phyloP scores from a whole-genome alignment of 441 rosid species.

The Mallotus repandus region DNA sequence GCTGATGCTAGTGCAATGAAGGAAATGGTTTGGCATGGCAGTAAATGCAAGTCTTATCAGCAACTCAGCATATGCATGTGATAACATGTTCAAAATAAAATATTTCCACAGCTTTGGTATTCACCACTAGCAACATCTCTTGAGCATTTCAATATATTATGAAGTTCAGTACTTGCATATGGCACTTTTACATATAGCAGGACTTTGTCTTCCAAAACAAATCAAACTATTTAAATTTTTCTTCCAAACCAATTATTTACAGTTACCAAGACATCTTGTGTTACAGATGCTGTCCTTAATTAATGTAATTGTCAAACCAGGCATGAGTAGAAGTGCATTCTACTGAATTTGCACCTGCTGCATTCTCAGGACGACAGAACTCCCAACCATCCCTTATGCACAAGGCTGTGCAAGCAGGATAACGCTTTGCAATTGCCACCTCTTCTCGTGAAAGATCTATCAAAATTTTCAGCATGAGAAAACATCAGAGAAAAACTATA shows the following conservation, averaged over 20 bases:
- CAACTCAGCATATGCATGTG: neutral
- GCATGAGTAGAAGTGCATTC: neutral
- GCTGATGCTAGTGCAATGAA: neutral
- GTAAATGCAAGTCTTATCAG: neutral
- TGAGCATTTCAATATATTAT: conserved; percentile 1
- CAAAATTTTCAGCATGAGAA: conserved; percentile 24
- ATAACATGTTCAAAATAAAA: neutral
- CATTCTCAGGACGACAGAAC: conserved; percentile 82
- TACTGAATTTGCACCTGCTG: conserved; percentile 60
- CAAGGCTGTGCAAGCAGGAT: conserved; percentile 83
- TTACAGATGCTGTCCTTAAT: neutral
- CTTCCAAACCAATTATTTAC: neutral
- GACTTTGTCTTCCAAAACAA: conserved; percentile 1
- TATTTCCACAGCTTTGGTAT: neutral
- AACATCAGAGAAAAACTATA: neutral
- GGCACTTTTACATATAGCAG: neutral
- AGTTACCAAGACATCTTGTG: neutral
- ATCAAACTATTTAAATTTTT: neutral
- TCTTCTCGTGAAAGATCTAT: conserved; percentile 93
- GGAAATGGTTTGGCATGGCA: neutral
- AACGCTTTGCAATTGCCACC: conserved; percentile 76
- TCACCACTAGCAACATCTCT: neutral
- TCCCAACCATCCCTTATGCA: conserved; percentile 99
- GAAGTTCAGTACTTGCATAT: conserved; percentile 3
- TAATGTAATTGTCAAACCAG: conserved; percentile 17